Conservation (phyloP, 257 asterid genomes). For the Rubia yunnanensis region DNA sequence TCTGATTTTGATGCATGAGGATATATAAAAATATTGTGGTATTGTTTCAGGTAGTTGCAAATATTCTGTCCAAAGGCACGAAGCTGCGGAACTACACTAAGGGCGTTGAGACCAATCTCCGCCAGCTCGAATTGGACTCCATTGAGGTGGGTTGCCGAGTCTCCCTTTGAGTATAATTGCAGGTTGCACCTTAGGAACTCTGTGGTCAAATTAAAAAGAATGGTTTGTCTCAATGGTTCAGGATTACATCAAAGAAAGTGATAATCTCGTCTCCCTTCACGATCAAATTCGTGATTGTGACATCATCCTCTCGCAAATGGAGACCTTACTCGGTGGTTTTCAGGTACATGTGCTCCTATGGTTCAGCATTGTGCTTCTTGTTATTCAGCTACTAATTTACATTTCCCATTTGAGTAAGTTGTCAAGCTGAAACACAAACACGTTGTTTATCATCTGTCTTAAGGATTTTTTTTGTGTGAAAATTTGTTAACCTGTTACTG, state of each 20-base stretch:
- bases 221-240: conserved; percentile 17
- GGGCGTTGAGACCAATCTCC: conserved; percentile 86
- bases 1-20: neutral
- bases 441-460: too few relatives aligned
- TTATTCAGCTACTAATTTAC: neutral
- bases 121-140: conserved; percentile 83
- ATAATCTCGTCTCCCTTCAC: conserved; percentile 87
- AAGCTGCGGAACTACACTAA: conserved; percentile 76
- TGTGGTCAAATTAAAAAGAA: neutral
- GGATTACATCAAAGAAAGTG: conserved; percentile 99
- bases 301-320: conserved; percentile 88
- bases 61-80: conserved; percentile 81
- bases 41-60: conserved; percentile 65
- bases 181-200: neutral
- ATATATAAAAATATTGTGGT: neutral
- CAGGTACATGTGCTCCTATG: conserved; percentile 44
- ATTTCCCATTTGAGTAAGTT: neutral
- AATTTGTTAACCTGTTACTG: neutral
- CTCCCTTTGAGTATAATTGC: neutral
- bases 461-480: neutral
- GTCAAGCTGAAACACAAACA: neutral
- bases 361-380: neutral
- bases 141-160: conserved; percentile 83
- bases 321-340: conserved; percentile 85
- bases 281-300: conserved; percentile 97